Percentiles rank a stretch among this genome's conserved stretches.
These are phyloP conservation scores for Dendrobium nobile DNA, from an alignment of 106 monocot species.

Conservation along the genomic window DNA sequence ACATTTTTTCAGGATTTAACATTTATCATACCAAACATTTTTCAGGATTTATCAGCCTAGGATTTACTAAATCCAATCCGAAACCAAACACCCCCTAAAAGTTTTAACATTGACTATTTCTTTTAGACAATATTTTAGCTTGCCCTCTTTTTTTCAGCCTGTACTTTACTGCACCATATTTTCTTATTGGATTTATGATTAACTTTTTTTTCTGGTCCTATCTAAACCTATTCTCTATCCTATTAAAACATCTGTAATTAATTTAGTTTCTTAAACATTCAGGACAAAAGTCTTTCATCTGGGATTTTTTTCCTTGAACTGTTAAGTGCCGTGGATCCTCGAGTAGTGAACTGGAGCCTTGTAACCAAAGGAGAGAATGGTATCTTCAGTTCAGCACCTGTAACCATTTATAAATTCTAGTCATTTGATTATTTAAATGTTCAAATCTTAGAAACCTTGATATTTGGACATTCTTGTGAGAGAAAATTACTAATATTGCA, in stretches of 20 bases:
- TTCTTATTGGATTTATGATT: background rate
- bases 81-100: no score
- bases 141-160: no score
- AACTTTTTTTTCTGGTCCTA: background rate
- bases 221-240: background rate
- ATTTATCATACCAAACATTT: no score
- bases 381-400: background rate
- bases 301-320: constrained; percentile 76
- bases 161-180: background rate
- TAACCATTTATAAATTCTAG: no score
- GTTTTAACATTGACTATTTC: background rate
- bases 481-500: background rate
- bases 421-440: background rate
- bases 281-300: constrained; percentile 74
- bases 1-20: no score
- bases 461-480: background rate
- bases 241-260: background rate
- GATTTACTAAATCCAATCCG: no score
- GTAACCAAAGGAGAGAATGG: constrained; percentile 72
- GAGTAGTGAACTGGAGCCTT: constrained; percentile 80
- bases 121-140: background rate
- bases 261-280: constrained; percentile 15
- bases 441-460: background rate
- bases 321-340: constrained; percentile 66
- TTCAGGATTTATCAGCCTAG: no score